Evolutionary conservation across 2,329 filamentous ascomycete genomes (phyloP).

Genomic region (Neofusicoccum laricinum): DNA sequence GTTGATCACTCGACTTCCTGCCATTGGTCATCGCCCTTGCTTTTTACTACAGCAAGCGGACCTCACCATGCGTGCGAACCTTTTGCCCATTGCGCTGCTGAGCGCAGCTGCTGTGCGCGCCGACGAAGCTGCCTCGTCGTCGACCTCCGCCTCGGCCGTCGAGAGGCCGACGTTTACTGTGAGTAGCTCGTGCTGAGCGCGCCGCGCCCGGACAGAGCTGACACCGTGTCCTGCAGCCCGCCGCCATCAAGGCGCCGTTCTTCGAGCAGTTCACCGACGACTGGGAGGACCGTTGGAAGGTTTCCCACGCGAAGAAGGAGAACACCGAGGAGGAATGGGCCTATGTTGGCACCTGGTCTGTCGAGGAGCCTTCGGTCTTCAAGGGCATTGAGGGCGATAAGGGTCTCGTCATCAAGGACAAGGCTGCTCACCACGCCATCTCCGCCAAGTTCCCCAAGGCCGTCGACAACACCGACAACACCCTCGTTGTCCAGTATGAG

Average conservation of each 20-base stretch:
- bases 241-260: slow-evolving; percentile 86
- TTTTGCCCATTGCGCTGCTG: slow-evolving; percentile 67
- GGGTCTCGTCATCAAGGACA: slow-evolving; percentile 96
- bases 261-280: slow-evolving; percentile 97
- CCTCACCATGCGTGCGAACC: slow-evolving; percentile 75
- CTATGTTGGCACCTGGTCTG: slow-evolving; percentile 93
- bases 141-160: slow-evolving; percentile 41
- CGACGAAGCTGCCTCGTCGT: slow-evolving; percentile 53
- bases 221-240: slow-evolving; percentile 62
- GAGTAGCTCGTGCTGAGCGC: slow-evolving; percentile 42
- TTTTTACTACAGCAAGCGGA: slow-evolving; percentile 9
- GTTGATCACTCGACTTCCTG: slow-evolving; percentile 3
- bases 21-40: slow-evolving; percentile 15
- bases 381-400: slow-evolving; percentile 95
- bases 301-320: slow-evolving; percentile 95
- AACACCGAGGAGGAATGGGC: slow-evolving; percentile 86
- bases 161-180: slow-evolving; percentile 83
- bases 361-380: slow-evolving; percentile 87
- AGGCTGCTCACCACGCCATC: slow-evolving; percentile 97
- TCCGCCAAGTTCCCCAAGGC: slow-evolving; percentile 97
- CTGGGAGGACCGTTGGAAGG: slow-evolving; percentile 92
- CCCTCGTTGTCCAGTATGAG: slow-evolving; percentile 96
- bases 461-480: slow-evolving; percentile 96
- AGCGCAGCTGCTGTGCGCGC: slow-evolving; percentile 71
- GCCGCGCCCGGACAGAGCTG: slow-evolving; percentile 18